These are phyloP conservation scores for Lathyrus oleraceus DNA, from an alignment of 306 rosid genomes.

Conservation along the genomic window DNA sequence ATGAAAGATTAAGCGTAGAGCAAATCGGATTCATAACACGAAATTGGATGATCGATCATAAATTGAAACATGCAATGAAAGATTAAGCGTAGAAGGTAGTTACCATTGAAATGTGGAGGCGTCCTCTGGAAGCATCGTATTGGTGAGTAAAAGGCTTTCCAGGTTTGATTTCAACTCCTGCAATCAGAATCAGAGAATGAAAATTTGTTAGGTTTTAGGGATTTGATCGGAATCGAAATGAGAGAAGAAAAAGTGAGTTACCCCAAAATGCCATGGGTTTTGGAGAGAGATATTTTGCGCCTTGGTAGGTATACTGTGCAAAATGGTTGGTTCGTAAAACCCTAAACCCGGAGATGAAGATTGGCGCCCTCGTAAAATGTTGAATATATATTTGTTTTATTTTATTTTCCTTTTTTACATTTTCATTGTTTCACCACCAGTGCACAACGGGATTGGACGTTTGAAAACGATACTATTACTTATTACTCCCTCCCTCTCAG, in stretches of 20 bases:
- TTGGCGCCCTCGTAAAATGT: too few relatives aligned
- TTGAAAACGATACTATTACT: too few relatives aligned
- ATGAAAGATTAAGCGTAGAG: neutral
- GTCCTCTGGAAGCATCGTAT: slow-evolving; percentile 57
- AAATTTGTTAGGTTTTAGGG: neutral
- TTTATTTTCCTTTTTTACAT: too few relatives aligned
- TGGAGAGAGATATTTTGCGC: neutral
- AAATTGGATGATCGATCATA: neutral
- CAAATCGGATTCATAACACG: neutral
- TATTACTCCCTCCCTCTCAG: too few relatives aligned
- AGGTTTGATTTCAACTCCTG: slow-evolving; percentile 83
- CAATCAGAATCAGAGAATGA: neutral
- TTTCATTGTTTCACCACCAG: too few relatives aligned
- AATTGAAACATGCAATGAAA: neutral
- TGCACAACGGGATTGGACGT: too few relatives aligned
- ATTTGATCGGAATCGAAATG: neutral
- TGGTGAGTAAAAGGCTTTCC: slow-evolving; percentile 72
- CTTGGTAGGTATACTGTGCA: neutral
- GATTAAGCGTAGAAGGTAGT: neutral
- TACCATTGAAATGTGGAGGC: slow-evolving; percentile 89
- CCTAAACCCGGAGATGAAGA: slow-evolving; percentile 21
- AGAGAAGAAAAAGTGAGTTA: slow-evolving; percentile 11
- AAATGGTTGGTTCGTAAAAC: neutral
- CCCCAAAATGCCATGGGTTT: slow-evolving; percentile 84
- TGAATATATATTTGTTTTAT: too few relatives aligned